Evolutionary conservation across 371 early-diverging fungal genomes (phyloP).

Genomic region (Mucor mucedo): DNA sequence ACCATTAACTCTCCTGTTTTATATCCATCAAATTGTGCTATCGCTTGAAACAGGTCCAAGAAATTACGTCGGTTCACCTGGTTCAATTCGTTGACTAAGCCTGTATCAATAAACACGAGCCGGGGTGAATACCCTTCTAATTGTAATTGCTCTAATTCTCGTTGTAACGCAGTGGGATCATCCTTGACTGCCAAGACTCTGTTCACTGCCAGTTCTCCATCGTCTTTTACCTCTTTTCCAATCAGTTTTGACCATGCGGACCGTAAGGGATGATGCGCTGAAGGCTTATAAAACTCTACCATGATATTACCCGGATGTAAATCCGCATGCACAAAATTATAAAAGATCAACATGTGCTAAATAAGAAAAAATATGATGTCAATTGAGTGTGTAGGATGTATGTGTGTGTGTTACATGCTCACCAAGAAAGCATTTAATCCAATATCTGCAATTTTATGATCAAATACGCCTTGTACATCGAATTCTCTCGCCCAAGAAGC

Average conservation of each 20-base stretch:
- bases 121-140: constrained; percentile 76
- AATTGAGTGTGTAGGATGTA: neutral
- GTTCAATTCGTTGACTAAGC: constrained; percentile 82
- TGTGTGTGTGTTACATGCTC: neutral
- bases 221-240: constrained; percentile 43
- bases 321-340: constrained; percentile 95
- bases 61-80: constrained; percentile 80
- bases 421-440: constrained; percentile 60
- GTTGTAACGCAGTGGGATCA: constrained; percentile 51
- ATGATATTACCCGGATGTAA: constrained; percentile 95
- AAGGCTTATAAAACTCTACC: constrained; percentile 80
- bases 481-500: constrained; percentile 32
- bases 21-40: constrained; percentile 86
- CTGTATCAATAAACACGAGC: constrained; percentile 90
- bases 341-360: constrained; percentile 86
- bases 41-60: constrained; percentile 86
- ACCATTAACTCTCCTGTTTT: constrained; percentile 87
- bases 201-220: constrained; percentile 45
- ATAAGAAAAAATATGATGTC: neutral
- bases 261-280: constrained; percentile 63
- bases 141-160: constrained; percentile 58
- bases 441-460: constrained; percentile 74
- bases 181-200: constrained; percentile 37
- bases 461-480: constrained; percentile 55
- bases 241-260: constrained; percentile 48